A percentile compares a stretch with the other conserved stretches of the same genome.
Conservation (phyloP, 768 basidiomycete species). For the Tephrocybe sp. region DNA sequence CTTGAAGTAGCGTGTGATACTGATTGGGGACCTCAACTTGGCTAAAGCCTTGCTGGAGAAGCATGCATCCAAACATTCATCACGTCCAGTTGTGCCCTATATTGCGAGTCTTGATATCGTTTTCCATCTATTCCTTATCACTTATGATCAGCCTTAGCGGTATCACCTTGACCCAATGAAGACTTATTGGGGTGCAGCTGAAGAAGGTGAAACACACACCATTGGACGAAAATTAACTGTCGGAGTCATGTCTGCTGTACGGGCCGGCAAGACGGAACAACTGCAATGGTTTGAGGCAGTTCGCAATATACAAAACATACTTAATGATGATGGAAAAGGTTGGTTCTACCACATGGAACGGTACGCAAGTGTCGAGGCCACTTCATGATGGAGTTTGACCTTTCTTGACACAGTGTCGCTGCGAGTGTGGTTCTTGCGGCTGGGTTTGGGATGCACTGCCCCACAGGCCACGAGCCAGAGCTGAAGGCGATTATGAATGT, state of each 20-base stretch:
- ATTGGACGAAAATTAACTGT: no score
- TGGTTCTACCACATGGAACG: neutral
- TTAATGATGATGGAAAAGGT: neutral
- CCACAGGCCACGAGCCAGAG: neutral
- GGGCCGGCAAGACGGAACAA: no score
- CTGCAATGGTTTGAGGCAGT: neutral
- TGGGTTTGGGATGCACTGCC: neutral
- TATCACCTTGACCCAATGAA: neutral
- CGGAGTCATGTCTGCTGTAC: no score
- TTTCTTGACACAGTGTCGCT: neutral
- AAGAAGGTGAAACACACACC: neutral
- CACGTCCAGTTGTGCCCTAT: no score
- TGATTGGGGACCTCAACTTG: neutral
- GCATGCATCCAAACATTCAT: no score
- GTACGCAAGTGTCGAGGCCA: no score
- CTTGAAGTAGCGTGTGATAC: neutral
- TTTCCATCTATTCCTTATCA: no score
- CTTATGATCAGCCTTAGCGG: neutral
- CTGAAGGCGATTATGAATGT: neutral
- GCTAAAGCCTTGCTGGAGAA: neutral
- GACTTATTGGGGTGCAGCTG: neutral
- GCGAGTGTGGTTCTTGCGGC: neutral
- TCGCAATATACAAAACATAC: neutral
- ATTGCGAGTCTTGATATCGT: neutral
- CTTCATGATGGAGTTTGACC: neutral